These are phyloP conservation scores for Cotoneaster glaucophyllus DNA, from an alignment of 306 rosid species.

Conservation along the genomic window DNA sequence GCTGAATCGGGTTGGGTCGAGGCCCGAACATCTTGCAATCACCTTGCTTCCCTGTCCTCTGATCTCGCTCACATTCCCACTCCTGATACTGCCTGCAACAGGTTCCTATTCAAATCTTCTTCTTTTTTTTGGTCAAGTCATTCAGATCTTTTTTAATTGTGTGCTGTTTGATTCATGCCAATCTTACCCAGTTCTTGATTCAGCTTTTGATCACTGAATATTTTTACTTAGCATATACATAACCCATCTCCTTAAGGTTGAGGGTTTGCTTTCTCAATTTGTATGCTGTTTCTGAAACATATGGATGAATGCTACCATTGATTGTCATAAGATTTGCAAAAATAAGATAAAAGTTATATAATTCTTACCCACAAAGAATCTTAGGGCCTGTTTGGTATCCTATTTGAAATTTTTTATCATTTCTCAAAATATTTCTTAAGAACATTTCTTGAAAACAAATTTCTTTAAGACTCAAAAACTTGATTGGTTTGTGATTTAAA, in stretches of 20 bases:
- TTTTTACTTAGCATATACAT: background rate
- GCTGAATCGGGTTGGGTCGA: slow-evolving; percentile 80
- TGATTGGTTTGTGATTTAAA: no score
- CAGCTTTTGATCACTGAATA: background rate
- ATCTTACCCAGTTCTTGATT: background rate
- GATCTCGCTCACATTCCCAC: slow-evolving; percentile 67
- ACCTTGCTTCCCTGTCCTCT: slow-evolving; percentile 41
- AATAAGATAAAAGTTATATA: no score
- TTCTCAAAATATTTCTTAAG: no score
- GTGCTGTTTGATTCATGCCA: background rate
- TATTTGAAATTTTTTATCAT: no score
- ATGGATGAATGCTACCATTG: background rate
- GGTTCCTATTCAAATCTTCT: slow-evolving; percentile 14
- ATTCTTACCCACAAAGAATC: no score
- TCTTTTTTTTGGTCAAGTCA: background rate
- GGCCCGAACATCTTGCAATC: slow-evolving; percentile 58
- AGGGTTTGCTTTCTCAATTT: background rate
- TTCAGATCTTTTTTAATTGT: no score
- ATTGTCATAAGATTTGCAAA: no score
- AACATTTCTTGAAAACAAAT: no score
- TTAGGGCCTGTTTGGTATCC: no score
- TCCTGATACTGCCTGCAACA: slow-evolving; percentile 52
- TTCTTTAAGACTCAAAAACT: no score
- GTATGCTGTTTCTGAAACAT: background rate
- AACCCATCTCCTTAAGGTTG: background rate